phyloP scores from a whole-genome alignment of 2,329 filamentous ascomycete species.

The Macrophomina pseudophaseolina region DNA sequence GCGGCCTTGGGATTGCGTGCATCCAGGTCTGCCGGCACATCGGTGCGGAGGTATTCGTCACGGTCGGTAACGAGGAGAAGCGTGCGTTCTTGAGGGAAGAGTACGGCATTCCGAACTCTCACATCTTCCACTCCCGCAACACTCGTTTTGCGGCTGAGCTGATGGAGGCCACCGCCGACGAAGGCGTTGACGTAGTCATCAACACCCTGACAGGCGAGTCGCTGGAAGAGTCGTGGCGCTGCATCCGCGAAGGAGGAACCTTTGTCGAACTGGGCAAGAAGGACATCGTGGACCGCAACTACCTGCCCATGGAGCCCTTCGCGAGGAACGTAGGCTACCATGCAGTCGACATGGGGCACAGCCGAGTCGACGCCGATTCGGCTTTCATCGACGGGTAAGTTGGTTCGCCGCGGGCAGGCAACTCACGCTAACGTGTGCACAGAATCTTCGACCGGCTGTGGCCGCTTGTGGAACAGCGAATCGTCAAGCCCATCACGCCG shows the following conservation, averaged over 20 bases:
- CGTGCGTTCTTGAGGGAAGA: constrained; percentile 27
- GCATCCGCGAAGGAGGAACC: constrained; percentile 35
- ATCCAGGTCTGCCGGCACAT: constrained; percentile 33
- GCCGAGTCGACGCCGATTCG: not conserved
- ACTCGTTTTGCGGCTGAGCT: constrained; percentile 27
- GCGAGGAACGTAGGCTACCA: not conserved
- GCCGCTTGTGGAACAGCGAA: constrained; percentile 26
- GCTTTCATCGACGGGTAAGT: not conserved
- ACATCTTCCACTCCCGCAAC: constrained; percentile 41
- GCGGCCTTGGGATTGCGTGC: constrained; percentile 38
- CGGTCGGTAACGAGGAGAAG: constrained; percentile 34
- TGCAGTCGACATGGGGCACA: constrained; percentile 25
- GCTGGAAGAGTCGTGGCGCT: constrained; percentile 32
- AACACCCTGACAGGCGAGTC: constrained; percentile 34
- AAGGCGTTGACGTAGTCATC: constrained; percentile 40
- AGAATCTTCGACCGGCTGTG: constrained; percentile 12
- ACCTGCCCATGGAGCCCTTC: constrained; percentile 34
- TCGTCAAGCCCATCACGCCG: constrained; percentile 36
- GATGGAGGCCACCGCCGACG: constrained; percentile 30
- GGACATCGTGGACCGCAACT: constrained; percentile 25
- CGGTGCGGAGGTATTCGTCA: constrained; percentile 36
- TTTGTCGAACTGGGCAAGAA: constrained; percentile 42
- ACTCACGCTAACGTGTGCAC: too few species aligned
- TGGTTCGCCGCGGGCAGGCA: not conserved
- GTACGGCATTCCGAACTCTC: constrained; percentile 32